These are phyloP conservation scores for Fusarium mexicanum DNA, from an alignment of 2,329 filamentous ascomycete genomes.

Conservation along the genomic window DNA sequence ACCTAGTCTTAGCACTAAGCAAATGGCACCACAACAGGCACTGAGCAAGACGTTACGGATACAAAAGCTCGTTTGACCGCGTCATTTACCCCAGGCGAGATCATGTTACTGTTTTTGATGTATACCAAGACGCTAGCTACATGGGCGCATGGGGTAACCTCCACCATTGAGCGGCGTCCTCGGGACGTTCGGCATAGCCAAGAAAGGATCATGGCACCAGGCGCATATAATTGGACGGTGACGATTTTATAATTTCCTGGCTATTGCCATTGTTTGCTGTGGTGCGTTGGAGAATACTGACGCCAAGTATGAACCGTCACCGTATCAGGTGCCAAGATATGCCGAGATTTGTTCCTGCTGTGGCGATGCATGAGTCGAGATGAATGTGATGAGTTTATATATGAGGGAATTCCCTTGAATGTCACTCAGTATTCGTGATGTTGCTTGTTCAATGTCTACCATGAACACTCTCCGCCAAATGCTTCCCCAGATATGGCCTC, in stretches of 20 bases:
- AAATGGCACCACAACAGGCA: neutral
- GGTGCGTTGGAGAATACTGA: neutral
- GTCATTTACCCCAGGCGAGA: neutral
- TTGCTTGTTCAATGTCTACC: no score
- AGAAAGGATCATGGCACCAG: neutral
- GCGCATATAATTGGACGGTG: neutral
- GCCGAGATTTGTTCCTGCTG: neutral
- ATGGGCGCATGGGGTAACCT: neutral
- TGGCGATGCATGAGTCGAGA: rapidly evolving
- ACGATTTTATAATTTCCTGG: rapidly evolving
- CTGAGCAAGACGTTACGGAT: no score
- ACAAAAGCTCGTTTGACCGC: no score
- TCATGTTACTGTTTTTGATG: no score
- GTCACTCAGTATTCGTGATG: rapidly evolving
- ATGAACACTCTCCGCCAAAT: neutral
- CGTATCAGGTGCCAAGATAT: neutral
- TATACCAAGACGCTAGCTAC: neutral
- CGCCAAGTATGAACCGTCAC: neutral
- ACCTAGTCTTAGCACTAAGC: no score
- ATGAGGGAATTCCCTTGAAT: no score
- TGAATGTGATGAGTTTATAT: neutral
- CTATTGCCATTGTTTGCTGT: neutral
- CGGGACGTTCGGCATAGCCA: neutral
- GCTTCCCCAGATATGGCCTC: neutral
- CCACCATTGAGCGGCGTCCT: neutral